These are phyloP conservation scores for Hymenoscyphus linearis DNA, from an alignment of 2,329 filamentous ascomycete species.

Conservation along the genomic window DNA sequence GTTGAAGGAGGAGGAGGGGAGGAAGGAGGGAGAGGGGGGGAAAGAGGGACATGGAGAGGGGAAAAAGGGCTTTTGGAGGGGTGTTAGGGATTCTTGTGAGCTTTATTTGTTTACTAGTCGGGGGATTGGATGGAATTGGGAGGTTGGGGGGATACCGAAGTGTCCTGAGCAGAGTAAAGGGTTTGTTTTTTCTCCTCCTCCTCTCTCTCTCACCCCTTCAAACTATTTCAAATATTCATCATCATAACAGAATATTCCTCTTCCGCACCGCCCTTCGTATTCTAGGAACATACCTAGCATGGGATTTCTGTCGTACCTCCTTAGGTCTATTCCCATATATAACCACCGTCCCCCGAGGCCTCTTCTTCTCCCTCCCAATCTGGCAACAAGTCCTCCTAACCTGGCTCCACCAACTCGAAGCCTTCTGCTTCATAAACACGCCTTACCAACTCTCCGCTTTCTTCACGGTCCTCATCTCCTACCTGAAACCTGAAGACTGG, in stretches of 20 bases:
- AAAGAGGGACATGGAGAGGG: not conserved
- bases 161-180: not conserved
- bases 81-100: slow-evolving; percentile 5
- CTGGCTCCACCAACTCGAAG: slow-evolving; percentile 14
- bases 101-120: slow-evolving; percentile 8
- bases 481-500: slow-evolving; percentile 5
- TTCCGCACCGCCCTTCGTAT: not conserved
- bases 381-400: slow-evolving; percentile 8
- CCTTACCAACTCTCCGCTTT: slow-evolving; percentile 8
- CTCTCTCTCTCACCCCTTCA: not conserved
- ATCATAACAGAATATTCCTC: not conserved
- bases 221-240: not conserved
- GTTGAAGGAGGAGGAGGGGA: not conserved
- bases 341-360: not conserved
- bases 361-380: slow-evolving; percentile 7
- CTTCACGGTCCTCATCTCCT: slow-evolving; percentile 1
- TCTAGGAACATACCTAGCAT: not conserved
- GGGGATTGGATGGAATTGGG: slow-evolving; percentile 11
- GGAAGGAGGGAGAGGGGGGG: not conserved
- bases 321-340: not conserved
- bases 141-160: slow-evolving; percentile 9
- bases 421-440: slow-evolving; percentile 11
- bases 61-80: not conserved
- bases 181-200: not conserved
- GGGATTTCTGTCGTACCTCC: not conserved